Evolutionary conservation across 148 eudicot species (phyloP), one percentile per base, ranked within the genome.

Genomic region (Arbutus unedo): DNA sequence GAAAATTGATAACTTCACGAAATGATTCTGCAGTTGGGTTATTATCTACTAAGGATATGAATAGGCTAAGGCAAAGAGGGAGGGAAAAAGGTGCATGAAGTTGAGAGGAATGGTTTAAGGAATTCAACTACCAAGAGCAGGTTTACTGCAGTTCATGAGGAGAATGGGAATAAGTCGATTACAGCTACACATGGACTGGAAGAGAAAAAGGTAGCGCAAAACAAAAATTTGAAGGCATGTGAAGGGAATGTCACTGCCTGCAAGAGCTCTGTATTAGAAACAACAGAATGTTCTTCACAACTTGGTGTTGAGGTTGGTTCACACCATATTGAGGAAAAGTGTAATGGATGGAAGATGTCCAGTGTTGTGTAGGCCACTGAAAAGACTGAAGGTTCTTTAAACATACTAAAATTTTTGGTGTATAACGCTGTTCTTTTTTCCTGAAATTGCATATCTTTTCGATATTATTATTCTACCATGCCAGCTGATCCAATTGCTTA

Each of bases 311-410:
- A 77, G 81, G 74, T 44, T 44, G 77, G 75, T 54, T 55, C 49
- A 67, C 67, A 49, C 21, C 83, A 50, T 25, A 71, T 74, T 81
- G 76, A 71, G 68, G 79, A 84, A 81, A 80, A 70, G 47, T 66
- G 43, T 59, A 78, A 77, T 79, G 86, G 81, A 77, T 77, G 82
- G 23, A 74, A 80, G 77, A 78, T 73, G 66, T 79, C 78, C 11
- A 62, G 72, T 68, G 64, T 78, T 60, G 87, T 21, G 43, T 72
- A 82, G 45, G 74, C 83, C 31, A 54, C 78, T 73, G 54, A n/a
- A 43, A 56, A 81, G 38, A 43, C 60, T 43, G 79, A 74, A 74
- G 84, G 84, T 82, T 78, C 21, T 57, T 9, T 44, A 43, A 56
- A 38, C 48, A 16, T 55, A 38, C 80, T 41, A 3, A 41, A 55